phyloP scores from a whole-genome alignment of 805 yeast genomes.

The Alloascoidea hylecoeti region DNA sequence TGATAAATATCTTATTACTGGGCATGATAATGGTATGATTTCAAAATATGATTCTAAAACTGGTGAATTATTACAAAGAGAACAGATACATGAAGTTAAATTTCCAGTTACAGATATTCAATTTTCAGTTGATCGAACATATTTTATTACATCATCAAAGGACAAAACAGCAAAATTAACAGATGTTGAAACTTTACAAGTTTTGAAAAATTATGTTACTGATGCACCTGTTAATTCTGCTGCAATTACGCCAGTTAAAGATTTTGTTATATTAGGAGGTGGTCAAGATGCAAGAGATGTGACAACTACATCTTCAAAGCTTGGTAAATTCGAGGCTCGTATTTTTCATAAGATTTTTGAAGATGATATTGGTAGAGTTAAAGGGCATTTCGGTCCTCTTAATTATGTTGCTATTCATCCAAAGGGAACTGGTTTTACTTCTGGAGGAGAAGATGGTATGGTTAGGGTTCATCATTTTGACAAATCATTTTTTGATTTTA shows the following conservation, averaged over 20 bases:
- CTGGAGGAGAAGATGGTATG: slow-evolving; percentile 98
- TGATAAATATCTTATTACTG: slow-evolving; percentile 64
- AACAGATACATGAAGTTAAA: slow-evolving; percentile 47
- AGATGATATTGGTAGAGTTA: slow-evolving; percentile 93
- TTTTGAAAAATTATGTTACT: slow-evolving; percentile 63
- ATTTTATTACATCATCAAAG: slow-evolving; percentile 85
- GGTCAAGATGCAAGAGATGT: slow-evolving; percentile 99
- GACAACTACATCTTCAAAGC: slow-evolving; percentile 86
- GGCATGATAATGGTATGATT: slow-evolving; percentile 77
- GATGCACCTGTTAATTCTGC: slow-evolving; percentile 96
- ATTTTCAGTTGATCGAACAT: slow-evolving; percentile 73
- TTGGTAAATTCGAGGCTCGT: slow-evolving; percentile 95
- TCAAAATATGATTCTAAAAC: slow-evolving; percentile 67
- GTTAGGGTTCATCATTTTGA: slow-evolving; percentile 91
- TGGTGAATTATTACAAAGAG: slow-evolving; percentile 50
- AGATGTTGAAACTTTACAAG: slow-evolving; percentile 61
- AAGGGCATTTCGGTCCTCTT: slow-evolving; percentile 98
- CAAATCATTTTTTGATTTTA: slow-evolving; percentile 83
- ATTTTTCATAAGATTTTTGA: slow-evolving; percentile 89
- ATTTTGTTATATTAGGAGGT: slow-evolving; percentile 90
- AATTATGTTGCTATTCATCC: slow-evolving; percentile 92
- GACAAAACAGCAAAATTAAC: slow-evolving; percentile 74
- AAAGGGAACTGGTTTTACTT: slow-evolving; percentile 82
- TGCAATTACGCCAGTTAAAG: slow-evolving; percentile 84
- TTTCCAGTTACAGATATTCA: slow-evolving; percentile 68